phyloP scores from a whole-genome alignment of 2,329 filamentous ascomycete species.

The Talaromyces sp. region DNA sequence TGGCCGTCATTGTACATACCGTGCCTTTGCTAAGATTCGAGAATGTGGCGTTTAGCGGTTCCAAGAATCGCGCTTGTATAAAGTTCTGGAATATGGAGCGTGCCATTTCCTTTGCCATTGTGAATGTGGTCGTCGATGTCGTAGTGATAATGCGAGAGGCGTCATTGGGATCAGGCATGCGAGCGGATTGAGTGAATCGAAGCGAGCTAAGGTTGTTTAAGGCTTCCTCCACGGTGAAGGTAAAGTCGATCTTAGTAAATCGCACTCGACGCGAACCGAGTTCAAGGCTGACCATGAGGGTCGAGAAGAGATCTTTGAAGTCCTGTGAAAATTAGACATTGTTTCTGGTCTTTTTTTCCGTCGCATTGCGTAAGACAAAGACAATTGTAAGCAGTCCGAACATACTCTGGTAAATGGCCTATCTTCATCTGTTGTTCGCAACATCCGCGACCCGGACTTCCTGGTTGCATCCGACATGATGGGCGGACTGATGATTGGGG shows the following conservation, averaged over 20 bases:
- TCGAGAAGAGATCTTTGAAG: constrained; percentile 96
- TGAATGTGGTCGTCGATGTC: constrained; percentile 96
- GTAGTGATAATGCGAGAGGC: constrained; percentile 93
- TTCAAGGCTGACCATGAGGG: constrained; percentile 89
- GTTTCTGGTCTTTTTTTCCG: background rate
- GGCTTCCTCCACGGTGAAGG: constrained; percentile 93
- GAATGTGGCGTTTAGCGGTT: constrained; percentile 81
- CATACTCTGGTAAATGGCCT: constrained; percentile 88
- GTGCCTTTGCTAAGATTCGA: constrained; percentile 87
- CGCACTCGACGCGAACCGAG: constrained; percentile 84
- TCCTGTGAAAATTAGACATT: constrained; percentile 59
- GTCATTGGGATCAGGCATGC: constrained; percentile 97
- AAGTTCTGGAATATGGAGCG: constrained; percentile 92
- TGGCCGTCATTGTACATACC: constrained; percentile 92
- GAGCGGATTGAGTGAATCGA: constrained; percentile 97
- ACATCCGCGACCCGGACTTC: constrained; percentile 89
- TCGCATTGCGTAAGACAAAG: background rate
- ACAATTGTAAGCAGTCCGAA: background rate
- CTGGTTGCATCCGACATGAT: constrained; percentile 69
- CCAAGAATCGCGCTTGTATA: constrained; percentile 87
- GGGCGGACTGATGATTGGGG: background rate
- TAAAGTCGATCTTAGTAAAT: constrained; percentile 85
- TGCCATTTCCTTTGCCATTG: constrained; percentile 99
- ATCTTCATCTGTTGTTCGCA: constrained; percentile 98
- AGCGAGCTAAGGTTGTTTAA: constrained; percentile 96